Percentiles rank a stretch among this genome's conserved stretches.
Evolutionary conservation across 2,329 filamentous ascomycete genomes (phyloP).

Genomic region (Pseudocercospora cruenta): DNA sequence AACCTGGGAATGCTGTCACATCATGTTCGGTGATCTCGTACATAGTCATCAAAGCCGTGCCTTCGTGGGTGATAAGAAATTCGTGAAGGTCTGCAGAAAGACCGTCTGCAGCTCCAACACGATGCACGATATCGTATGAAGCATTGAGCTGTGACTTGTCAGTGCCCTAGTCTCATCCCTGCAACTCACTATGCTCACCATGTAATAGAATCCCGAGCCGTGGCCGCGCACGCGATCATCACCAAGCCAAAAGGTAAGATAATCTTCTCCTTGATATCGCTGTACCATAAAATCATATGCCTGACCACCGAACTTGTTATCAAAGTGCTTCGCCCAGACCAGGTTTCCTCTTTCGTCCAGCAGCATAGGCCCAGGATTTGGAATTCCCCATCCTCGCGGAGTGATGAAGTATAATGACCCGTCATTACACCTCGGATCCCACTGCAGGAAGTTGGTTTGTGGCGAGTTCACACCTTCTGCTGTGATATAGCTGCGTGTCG

Average conservation of each 20-base stretch:
- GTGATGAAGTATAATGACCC: slow-evolving; percentile 38
- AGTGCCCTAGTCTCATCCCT: slow-evolving; percentile 6
- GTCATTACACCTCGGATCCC: slow-evolving; percentile 34
- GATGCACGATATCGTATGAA: slow-evolving; percentile 45
- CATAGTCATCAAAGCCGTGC: slow-evolving; percentile 49
- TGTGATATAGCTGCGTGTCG: slow-evolving; percentile 31
- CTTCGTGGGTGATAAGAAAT: slow-evolving; percentile 47
- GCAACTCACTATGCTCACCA: slow-evolving; percentile 28
- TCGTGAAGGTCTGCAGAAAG: slow-evolving; percentile 49
- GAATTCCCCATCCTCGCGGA: slow-evolving; percentile 37
- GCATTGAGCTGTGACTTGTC: slow-evolving; percentile 36
- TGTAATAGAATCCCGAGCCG: slow-evolving; percentile 40
- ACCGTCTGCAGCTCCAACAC: slow-evolving; percentile 43
- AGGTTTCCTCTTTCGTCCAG: slow-evolving; percentile 36
- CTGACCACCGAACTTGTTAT: slow-evolving; percentile 38
- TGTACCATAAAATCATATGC: slow-evolving; percentile 43
- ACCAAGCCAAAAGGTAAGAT: slow-evolving; percentile 45
- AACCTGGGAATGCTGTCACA: slow-evolving; percentile 29
- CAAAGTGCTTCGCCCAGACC: slow-evolving; percentile 38
- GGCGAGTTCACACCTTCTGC: slow-evolving; percentile 31
- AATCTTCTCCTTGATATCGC: slow-evolving; percentile 40
- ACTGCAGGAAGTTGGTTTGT: slow-evolving; percentile 35
- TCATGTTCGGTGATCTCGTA: slow-evolving; percentile 41
- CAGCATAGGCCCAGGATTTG: slow-evolving; percentile 40
- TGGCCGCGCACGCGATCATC: slow-evolving; percentile 42